Base-by-base conservation (phyloP, 345 rosid species). In the Eucalyptus lansdowneana region DNA sequence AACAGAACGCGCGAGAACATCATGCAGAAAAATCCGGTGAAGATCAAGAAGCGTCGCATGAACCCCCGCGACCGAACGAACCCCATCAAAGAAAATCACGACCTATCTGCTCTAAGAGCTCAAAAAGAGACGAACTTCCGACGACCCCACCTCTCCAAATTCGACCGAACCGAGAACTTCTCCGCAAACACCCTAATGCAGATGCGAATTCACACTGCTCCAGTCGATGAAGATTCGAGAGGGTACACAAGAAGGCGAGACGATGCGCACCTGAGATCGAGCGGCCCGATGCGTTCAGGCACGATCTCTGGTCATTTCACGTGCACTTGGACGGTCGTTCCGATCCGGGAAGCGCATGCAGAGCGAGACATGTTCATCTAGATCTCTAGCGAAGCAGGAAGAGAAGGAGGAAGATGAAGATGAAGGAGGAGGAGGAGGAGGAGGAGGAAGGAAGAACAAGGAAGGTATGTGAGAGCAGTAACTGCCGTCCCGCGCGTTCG, bases 401-500 rank as follows among this genome's bases (percentile, higher is more conserved):
- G 60, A 31, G 47, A 24, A 45, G 27, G 58, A 86, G 90, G 85
- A 86, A 89, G 83, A 88, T 27, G 56, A 87, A 87, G 44, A 12
- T 24, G 86, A 2, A 16, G 90, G 42, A 7, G 27, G 50, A 86
- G 12, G n/a, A n/a, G n/a, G n/a, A n/a, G n/a, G n/a, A n/a, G n/a
- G 89, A 89, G 81, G 83, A 91, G 62, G 89, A 56, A 87, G 49
- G 86, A 69, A 67, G 89, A 88, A 51, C 76, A 87, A 88, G 87
- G 92, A 87, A 51, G 42, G 56, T 9, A 87, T 44, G 89, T 50
- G 92, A 54, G 85, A 86, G 86, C 14, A 87, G 92, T 92, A 93
- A 92, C 89, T 90, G 91, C 90, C 83, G 88, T 87, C 86, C 91
- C 89, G 94, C 92, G 94, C 90, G 45, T 65, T 90, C 90, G 86